Percentiles rank a stretch among this genome's conserved stretches.
Conservation (phyloP, 1,284 basidiomycete genomes). For the Cryptococcus sp. region DNA sequence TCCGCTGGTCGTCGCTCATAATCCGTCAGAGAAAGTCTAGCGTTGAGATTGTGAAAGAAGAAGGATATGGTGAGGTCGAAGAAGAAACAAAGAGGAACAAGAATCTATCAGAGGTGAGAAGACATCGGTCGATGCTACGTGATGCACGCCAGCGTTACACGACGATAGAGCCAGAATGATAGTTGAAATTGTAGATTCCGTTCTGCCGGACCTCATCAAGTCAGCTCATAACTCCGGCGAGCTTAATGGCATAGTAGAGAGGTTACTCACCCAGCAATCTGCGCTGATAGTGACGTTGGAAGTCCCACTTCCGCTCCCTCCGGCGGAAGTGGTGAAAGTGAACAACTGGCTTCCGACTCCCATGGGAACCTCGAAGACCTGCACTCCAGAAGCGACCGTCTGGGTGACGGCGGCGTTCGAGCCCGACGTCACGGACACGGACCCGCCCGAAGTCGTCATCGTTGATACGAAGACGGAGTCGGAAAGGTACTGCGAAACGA, state of each 20-base stretch:
- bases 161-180: conserved; percentile 37
- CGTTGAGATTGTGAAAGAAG: neutral
- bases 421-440: conserved; percentile 46
- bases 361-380: conserved; percentile 45
- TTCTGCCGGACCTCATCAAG: conserved; percentile 21
- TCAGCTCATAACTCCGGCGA: neutral
- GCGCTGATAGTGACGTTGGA: conserved; percentile 27
- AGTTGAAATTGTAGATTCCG: conserved; percentile 52
- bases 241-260: no score
- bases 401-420: conserved; percentile 31
- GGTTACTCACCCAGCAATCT: conserved; percentile 41
- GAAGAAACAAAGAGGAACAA: neutral
- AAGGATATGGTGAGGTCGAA: conserved; percentile 1
- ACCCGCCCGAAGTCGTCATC: conserved; percentile 43
- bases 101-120: neutral
- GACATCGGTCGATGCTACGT: neutral
- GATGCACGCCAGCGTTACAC: conserved; percentile 7
- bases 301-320: conserved; percentile 19
- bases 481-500: conserved; percentile 5
- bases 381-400: conserved; percentile 36
- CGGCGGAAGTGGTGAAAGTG: conserved; percentile 24
- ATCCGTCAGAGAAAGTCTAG: neutral
- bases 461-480: conserved; percentile 50
- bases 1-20: neutral
- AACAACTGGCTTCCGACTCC: conserved; percentile 42